Base-by-base conservation (phyloP, 257 asterid genomes). In the Buddleja alternifolia region DNA sequence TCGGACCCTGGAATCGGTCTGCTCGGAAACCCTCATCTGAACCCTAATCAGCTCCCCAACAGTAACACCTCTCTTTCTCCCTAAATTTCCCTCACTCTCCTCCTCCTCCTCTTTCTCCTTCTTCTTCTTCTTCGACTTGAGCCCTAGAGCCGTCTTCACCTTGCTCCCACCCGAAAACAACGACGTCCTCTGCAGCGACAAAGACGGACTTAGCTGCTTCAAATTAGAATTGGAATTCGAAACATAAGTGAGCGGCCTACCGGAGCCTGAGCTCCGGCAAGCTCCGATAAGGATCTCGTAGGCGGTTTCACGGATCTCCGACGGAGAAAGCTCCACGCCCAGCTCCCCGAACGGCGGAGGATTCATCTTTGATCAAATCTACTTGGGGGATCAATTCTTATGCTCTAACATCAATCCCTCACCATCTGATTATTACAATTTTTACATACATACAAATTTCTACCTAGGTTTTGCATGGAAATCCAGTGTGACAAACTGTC, bases 271-370 rank as follows among this genome's bases (percentile, higher is more conserved):
- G 75, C 87, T 86, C 87, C 98, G 86, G 80, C 86, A 85, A 16
- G 90, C 90, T 55, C 88, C 96, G 73, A 90, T 59, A 3, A 90
- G 85, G 75, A 93, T 84, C 82, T 93, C 98, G 67, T 93, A 93
- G 10, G 97, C 97, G 32, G 89, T 88, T 65, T 86, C 95, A 69
- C 87, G 88, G 83, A 93, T 92, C 86, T 93, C 98, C 85, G 82
- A 72, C 52, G 78, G 79, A 14, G 88, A 75, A 12, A 90, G 62
- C 63, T 80, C 89, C 17, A 87, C 76, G 46, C 84, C 82, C 75
- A 93, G 81, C 71, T 82, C 73, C 6, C 90, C 98, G 52, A 90
- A 86, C 8, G 97, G n/a, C n/a, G n/a, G n/a, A n/a, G n/a, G 97
- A 66, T 80, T 59, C 81, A 71, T 83, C 9, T 36, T 41, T 23